Percentiles rank a stretch among this genome's conserved stretches.
Evolutionary conservation across 257 asterid species (phyloP).

Genomic region (Lantana camara): DNA sequence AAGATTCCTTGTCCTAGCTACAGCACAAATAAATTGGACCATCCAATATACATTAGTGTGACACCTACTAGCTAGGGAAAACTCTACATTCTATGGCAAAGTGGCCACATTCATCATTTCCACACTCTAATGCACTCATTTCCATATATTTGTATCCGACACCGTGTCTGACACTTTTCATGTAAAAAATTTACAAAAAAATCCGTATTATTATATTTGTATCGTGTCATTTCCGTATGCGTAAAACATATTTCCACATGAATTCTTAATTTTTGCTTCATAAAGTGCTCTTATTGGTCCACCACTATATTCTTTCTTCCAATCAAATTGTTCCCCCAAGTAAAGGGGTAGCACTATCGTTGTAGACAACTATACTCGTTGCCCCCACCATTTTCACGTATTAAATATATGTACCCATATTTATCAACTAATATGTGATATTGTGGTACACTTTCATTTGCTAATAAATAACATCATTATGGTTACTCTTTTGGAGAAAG

Average conservation of each 20-base stretch:
- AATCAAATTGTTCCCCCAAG: conserved; percentile 5
- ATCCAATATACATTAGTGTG: background rate
- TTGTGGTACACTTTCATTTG: no score
- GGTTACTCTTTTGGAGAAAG: no score
- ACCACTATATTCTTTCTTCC: conserved; percentile 8
- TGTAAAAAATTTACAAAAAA: no score
- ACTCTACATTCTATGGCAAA: conserved; percentile 29
- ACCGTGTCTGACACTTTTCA: no score
- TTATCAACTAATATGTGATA: no score
- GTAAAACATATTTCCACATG: conserved; percentile 21
- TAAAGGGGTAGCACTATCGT: background rate
- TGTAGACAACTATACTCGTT: background rate
- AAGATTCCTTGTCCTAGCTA: background rate
- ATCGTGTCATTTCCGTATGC: background rate
- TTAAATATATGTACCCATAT: no score
- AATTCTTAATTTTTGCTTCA: conserved; percentile 8
- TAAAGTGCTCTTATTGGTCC: conserved; percentile 26
- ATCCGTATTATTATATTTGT: no score
- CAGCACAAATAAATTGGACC: background rate
- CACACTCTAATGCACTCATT: no score
- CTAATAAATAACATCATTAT: no score
- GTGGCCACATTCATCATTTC: background rate
- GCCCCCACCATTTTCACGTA: no score
- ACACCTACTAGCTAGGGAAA: conserved; percentile 9
- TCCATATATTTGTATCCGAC: no score